phyloP scores from a whole-genome alignment of 495 filamentous ascomycete genomes.

The Bombardia bombarda region DNA sequence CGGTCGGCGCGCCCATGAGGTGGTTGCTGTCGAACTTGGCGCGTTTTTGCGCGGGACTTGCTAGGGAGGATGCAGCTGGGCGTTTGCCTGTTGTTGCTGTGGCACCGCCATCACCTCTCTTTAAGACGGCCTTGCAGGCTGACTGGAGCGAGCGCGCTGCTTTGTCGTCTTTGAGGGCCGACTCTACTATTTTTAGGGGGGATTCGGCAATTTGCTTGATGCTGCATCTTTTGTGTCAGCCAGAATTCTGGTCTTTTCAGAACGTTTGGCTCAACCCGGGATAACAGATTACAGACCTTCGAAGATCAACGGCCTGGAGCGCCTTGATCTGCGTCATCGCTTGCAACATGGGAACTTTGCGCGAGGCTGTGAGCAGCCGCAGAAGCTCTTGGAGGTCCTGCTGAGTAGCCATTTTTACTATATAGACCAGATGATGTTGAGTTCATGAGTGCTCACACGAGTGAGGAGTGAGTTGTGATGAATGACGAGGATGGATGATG shows the following conservation, averaged over 20 bases:
- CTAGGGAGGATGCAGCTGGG: constrained; percentile 10
- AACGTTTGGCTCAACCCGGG: too few species aligned
- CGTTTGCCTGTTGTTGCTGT: constrained; percentile 26
- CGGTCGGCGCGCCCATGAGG: constrained; percentile 26
- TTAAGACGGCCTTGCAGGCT: constrained; percentile 56
- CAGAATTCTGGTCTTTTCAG: not conserved
- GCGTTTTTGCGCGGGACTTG: constrained; percentile 30
- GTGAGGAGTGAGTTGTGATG: not conserved
- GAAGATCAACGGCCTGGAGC: constrained; percentile 55
- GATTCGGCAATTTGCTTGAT: constrained; percentile 56
- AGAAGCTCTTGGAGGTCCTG: constrained; percentile 63
- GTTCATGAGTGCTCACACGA: not conserved
- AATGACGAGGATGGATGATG: too few species aligned
- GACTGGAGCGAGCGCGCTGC: constrained; percentile 58
- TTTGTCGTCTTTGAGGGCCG: constrained; percentile 62
- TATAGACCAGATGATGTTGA: not conserved
- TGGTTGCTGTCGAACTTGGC: constrained; percentile 26
- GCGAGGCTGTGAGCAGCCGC: constrained; percentile 65
- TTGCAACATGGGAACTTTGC: constrained; percentile 59
- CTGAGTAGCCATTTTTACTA: constrained; percentile 36
- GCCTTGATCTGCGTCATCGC: constrained; percentile 63
- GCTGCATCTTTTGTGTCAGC: constrained; percentile 22
- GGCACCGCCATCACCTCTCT: constrained; percentile 25
- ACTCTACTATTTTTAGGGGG: constrained; percentile 43
- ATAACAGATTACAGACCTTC: constrained; percentile 49